phyloP scores from a whole-genome alignment of 441 rosid genomes.

The Syzygium malaccense region DNA sequence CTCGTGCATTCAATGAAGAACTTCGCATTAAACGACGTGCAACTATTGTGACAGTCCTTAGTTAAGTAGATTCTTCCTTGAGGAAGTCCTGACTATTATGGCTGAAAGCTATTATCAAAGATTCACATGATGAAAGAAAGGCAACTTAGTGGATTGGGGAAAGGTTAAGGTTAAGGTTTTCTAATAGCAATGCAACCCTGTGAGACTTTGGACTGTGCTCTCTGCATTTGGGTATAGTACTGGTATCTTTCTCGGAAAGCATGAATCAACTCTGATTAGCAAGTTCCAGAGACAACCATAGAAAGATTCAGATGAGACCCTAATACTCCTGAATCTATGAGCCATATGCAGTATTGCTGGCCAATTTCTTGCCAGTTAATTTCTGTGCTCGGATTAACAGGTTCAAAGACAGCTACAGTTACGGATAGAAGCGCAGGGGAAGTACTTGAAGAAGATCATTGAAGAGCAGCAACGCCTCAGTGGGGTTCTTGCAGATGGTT shows the following conservation, averaged over 20 bases:
- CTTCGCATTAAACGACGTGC: neutral
- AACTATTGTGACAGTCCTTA: neutral
- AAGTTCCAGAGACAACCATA: neutral
- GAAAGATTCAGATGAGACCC: neutral
- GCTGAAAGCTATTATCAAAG: neutral
- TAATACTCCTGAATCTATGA: neutral
- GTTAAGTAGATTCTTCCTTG: neutral
- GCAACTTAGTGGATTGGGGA: neutral
- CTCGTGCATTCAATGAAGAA: neutral
- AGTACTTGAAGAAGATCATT: conserved; percentile 24
- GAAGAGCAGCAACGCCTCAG: conserved; percentile 21
- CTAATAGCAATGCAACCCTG: neutral
- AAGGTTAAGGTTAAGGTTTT: neutral
- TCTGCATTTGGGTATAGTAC: neutral
- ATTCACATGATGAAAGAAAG: neutral
- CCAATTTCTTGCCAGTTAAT: neutral
- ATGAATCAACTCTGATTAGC: neutral
- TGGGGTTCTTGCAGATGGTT: conserved; percentile 9
- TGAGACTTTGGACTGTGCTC: neutral
- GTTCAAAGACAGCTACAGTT: conserved; percentile 21
- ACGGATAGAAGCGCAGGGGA: conserved; percentile 27
- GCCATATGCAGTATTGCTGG: neutral
- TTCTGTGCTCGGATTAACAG: conserved; percentile 4
- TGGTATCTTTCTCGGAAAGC: neutral
- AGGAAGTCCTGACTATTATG: neutral